Evolutionary conservation across 441 rosid genomes (phyloP), one percentile per base, ranked within the genome.

Genomic region (Populus trichocarpa): DNA sequence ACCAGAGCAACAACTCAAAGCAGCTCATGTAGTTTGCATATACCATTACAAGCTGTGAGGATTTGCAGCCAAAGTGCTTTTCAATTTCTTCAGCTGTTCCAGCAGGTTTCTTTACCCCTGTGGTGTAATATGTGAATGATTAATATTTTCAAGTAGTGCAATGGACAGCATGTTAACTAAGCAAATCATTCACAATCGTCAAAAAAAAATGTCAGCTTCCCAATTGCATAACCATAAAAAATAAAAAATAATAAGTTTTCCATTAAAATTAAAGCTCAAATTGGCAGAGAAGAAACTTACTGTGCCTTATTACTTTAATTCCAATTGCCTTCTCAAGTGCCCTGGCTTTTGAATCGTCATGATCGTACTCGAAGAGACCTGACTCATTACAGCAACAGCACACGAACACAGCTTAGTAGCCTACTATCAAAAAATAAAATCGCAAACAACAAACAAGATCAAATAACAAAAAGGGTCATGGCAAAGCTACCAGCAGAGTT

Each of bases 21-120:
- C 25, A 77, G 77, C 40, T 81, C 36, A 74, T 80, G n/a, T 74
- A 42, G 22, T 76, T 71, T 42, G 26, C 40, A 71, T 53, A 35
- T 84, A 96, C 99, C 98, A 96, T 93, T 82, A 96, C 87, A 72
- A 94, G 93, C 77, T 91, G 90, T 0, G 96, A 92, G 32, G 97
- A 88, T 77, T 78, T 71, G 77, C 92, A 94, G 77, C 98, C 99
- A 87, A 96, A 96, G 81, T 96, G 98, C 73, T 90, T 88, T 85
- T 94, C 99, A n/a, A 96, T 88, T 83, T 96, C 99, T 84, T 94
- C 97, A 72, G 95, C 94, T 28, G 91, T 87, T 69, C 99, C 99
- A 16, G 97, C 97, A 33, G 99, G 99, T 88, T 94, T 96, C 91
- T 94, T 96, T 79, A 91, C 86, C 84, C 84, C 99, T 96, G 69